A percentile compares a stretch with the other conserved stretches of the same genome.
These are phyloP conservation scores for Lachancea kluyveri DNA, from an alignment of 805 yeast genomes.

Conservation along the genomic window DNA sequence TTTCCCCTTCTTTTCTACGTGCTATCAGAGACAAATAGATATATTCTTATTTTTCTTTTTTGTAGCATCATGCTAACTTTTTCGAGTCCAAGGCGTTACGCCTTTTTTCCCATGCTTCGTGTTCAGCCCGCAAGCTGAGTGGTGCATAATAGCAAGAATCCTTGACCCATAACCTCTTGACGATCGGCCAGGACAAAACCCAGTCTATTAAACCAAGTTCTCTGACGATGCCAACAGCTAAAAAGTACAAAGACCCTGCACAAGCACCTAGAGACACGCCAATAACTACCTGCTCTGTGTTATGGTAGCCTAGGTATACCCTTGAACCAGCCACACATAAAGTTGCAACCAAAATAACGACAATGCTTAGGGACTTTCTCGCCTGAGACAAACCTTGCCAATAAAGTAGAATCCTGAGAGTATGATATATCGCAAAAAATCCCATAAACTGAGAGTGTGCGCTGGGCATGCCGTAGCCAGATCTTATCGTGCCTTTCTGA, in stretches of 20 bases:
- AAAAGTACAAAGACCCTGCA: constrained; percentile 54
- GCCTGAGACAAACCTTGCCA: constrained; percentile 33
- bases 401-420: constrained; percentile 38
- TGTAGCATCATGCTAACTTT: not conserved
- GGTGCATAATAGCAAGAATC: constrained; percentile 53
- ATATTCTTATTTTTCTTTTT: too few relatives aligned
- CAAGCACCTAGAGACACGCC: constrained; percentile 62
- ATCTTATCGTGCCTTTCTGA: constrained; percentile 36
- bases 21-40: too few relatives aligned
- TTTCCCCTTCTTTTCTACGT: too few relatives aligned
- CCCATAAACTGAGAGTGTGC: constrained; percentile 98
- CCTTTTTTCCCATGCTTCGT: constrained; percentile 29
- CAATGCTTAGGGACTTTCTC: constrained; percentile 29
- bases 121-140: constrained; percentile 42
- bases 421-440: constrained; percentile 56
- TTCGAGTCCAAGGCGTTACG: constrained; percentile 1
- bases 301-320: constrained; percentile 74
- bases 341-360: constrained; percentile 25
- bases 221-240: constrained; percentile 46
- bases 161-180: constrained; percentile 46
- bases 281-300: constrained; percentile 61
- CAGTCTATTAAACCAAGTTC: constrained; percentile 63
- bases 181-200: constrained; percentile 54
- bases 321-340: constrained; percentile 59
- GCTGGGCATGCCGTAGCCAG: constrained; percentile 92